phyloP scores from a whole-genome alignment of 768 basidiomycete genomes.

The Boletus edulis region DNA sequence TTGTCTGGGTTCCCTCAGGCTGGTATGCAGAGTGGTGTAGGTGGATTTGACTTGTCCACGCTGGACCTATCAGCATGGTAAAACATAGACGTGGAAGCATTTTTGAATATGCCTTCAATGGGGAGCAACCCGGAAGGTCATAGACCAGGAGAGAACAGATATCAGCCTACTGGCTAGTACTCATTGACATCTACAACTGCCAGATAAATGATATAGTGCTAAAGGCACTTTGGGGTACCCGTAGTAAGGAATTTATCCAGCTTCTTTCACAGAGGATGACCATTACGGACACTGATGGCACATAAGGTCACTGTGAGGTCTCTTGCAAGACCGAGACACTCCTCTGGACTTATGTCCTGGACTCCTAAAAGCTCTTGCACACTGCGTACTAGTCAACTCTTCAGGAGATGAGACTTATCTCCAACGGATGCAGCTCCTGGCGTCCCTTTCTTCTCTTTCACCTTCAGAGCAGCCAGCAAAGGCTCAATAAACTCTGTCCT shows the following conservation, averaged over 20 bases:
- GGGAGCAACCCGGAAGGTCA: constrained; percentile 24
- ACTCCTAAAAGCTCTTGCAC: constrained; percentile 63
- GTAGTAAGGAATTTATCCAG: constrained; percentile 52
- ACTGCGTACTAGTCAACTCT: constrained; percentile 65
- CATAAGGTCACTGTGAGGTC: constrained; percentile 52
- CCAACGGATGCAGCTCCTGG: constrained; percentile 43
- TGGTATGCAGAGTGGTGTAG: constrained; percentile 18
- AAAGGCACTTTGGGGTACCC: constrained; percentile 1
- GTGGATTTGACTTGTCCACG: constrained; percentile 47
- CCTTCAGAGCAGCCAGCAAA: constrained; percentile 63
- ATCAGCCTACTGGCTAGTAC: not conserved
- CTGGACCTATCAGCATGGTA: constrained; percentile 45
- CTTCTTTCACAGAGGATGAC: constrained; percentile 65
- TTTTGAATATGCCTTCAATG: constrained; percentile 44
- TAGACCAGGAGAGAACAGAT: constrained; percentile 18
- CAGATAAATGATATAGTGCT: constrained; percentile 1
- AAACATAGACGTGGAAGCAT: constrained; percentile 55
- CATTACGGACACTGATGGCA: constrained; percentile 53
- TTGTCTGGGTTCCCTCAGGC: constrained; percentile 41
- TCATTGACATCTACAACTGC: not conserved
- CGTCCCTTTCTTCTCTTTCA: constrained; percentile 48
- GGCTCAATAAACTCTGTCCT: constrained; percentile 72
- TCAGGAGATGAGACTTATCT: constrained; percentile 44
- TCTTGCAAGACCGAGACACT: constrained; percentile 43
- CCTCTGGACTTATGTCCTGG: constrained; percentile 44